phyloP scores from a whole-genome alignment of 2,329 filamentous ascomycete species.

The Colletotrichum sublineola region DNA sequence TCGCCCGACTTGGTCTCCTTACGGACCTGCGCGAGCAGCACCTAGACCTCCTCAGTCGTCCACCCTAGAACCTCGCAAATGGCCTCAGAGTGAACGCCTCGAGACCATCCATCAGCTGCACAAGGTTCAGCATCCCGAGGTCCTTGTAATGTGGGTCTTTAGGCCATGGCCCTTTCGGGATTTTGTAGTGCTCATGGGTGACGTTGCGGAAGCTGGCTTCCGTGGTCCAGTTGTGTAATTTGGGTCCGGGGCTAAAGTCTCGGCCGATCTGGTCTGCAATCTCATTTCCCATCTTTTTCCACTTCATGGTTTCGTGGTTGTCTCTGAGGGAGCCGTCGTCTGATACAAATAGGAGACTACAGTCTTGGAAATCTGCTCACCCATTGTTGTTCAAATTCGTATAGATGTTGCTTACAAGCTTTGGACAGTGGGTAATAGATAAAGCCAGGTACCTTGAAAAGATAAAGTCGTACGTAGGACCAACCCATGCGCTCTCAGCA shows the following conservation, averaged over 20 bases:
- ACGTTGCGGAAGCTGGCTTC: neutral
- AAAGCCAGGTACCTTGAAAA: neutral
- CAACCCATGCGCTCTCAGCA: neutral
- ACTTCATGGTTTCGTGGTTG: neutral
- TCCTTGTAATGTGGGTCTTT: neutral
- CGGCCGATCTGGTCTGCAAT: neutral
- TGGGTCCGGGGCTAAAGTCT: neutral
- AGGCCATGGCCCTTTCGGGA: neutral
- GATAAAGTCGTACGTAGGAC: neutral
- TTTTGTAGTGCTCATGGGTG: neutral
- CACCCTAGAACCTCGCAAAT: neutral
- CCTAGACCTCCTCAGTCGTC: neutral
- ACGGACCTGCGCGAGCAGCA: neutral
- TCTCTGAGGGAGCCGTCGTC: neutral
- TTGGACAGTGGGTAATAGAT: neutral
- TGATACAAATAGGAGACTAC: neutral
- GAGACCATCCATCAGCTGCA: neutral
- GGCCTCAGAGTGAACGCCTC: neutral
- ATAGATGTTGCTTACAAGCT: neutral
- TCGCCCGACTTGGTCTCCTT: neutral
- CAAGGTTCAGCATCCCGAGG: neutral
- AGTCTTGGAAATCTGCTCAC: neutral
- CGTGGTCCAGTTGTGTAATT: neutral
- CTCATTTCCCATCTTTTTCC: neutral
- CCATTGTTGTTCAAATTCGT: neutral